Evolutionary conservation across 2,329 filamentous ascomycete genomes (phyloP), one percentile per base, ranked within the genome.

Genomic region (Aspergillus pseudotamarii): DNA sequence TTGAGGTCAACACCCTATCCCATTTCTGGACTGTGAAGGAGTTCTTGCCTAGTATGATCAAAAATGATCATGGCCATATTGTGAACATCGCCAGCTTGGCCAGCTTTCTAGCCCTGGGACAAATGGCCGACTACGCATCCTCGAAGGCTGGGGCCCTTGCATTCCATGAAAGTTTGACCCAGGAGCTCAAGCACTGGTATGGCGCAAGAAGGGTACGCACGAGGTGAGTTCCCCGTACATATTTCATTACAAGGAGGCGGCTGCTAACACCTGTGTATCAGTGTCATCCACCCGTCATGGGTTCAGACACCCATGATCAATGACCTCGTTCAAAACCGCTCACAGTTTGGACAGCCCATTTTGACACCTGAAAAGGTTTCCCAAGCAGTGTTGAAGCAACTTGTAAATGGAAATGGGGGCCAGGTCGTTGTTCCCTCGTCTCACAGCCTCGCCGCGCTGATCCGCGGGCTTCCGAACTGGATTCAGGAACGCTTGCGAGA

Each of bases 71-170:
- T 66, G 86, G 86, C 3, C 85, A 88, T 63, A 77, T 88, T 23
- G 78, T 88, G 11, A 86, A 84, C 0, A 78, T 88, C 19, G 85
- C 85, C 3, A 85, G 82, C 63, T 76, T 82, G 68, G 84, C 84
- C 11, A 82, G 81, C 32, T 86, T 83, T 67, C 60, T 84, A 6
- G 75, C 75, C 0, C 64, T 81, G 4, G 79, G 77, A 1, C 79
- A 82, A 26, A 82, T 86, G 64, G 81, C 81, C 9, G 83, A 85
- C 64, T 87, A 87, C 71, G 78, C 76, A 45, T 79, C 78, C 57
- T 82, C 81, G 56, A 87, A 87, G 69, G 80, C 81, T 0, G 83
- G 79, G 23, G 82, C 83, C 0, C 71, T 86, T 48, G 76, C 81
- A 3, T 84, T 87, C 71, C 83, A 87, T 66, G 85, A 87, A 74